Percentiles rank a stretch among this genome's conserved stretches.
These are phyloP conservation scores for Geoglossum cookeanum DNA, from an alignment of 2,329 filamentous ascomycete genomes.

Conservation along the genomic window DNA sequence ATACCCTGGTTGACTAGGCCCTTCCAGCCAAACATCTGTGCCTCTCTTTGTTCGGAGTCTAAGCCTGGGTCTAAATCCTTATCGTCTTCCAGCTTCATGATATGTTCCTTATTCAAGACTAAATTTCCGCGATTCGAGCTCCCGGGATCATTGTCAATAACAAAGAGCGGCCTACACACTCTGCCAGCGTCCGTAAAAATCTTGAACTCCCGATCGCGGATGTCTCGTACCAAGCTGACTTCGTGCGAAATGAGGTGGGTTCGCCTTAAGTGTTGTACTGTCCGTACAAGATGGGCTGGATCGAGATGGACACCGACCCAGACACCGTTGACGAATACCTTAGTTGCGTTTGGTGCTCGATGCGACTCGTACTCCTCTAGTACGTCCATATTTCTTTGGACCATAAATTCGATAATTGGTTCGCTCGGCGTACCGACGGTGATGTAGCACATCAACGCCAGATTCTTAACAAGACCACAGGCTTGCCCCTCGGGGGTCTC, in stretches of 20 bases:
- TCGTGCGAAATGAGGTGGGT: constrained; percentile 75
- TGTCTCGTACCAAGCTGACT: constrained; percentile 87
- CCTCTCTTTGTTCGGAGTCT: constrained; percentile 36
- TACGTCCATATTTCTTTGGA: constrained; percentile 85
- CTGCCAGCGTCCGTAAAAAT: constrained; percentile 94
- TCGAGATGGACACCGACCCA: constrained; percentile 95
- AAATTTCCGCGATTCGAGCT: constrained; percentile 59
- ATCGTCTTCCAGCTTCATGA: constrained; percentile 57
- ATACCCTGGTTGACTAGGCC: constrained; percentile 68
- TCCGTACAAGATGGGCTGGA: constrained; percentile 63
- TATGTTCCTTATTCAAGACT: constrained; percentile 68
- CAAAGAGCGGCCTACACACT: constrained; percentile 84
- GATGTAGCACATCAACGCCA: constrained; percentile 96
- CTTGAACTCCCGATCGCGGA: constrained; percentile 93
- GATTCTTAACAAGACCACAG: constrained; percentile 93
- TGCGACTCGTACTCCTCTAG: constrained; percentile 85
- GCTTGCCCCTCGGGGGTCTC: constrained; percentile 97
- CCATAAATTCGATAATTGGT: constrained; percentile 89
- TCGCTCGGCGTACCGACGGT: constrained; percentile 84
- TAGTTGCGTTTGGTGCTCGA: constrained; percentile 78
- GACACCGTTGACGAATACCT: constrained; percentile 93
- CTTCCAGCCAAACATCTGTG: constrained; percentile 65
- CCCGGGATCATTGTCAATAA: constrained; percentile 68
- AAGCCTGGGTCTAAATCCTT: constrained; percentile 42
- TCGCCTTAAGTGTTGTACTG: constrained; percentile 59